Conservation (phyloP, 208 protist species). For the Trypanosoma scelopori region DNA sequence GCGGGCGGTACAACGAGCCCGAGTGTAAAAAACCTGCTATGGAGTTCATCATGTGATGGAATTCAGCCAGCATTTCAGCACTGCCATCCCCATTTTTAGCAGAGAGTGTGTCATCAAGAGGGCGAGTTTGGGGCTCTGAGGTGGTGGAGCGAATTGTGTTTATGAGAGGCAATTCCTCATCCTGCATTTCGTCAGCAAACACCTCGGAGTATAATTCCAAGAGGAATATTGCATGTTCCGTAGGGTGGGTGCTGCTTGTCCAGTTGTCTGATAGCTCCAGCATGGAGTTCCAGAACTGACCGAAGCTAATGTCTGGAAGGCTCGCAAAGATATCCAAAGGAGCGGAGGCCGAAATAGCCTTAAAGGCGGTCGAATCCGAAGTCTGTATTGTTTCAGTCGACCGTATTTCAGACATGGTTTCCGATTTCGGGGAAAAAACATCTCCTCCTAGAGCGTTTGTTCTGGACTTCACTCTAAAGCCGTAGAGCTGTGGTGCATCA, state of each 20-base stretch:
- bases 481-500: conserved; percentile 33
- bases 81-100: not conserved
- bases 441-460: too few relatives aligned
- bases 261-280: conserved; percentile 88
- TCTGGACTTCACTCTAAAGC: not conserved
- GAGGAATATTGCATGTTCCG: conserved; percentile 73
- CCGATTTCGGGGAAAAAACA: too few relatives aligned
- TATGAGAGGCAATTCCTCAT: conserved; percentile 55
- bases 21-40: conserved; percentile 4
- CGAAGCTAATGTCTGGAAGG: conserved; percentile 72
- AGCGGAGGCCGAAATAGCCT: too few relatives aligned
- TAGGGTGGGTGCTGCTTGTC: conserved; percentile 67
- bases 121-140: not conserved
- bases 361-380: too few relatives aligned
- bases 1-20: conserved; percentile 3
- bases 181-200: conserved; percentile 76
- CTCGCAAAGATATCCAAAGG: conserved; percentile 9
- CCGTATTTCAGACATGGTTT: too few relatives aligned
- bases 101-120: conserved; percentile 8
- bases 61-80: conserved; percentile 6
- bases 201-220: conserved; percentile 83
- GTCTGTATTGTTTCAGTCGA: too few relatives aligned
- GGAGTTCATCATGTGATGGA: conserved; percentile 16
- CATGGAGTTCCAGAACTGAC: conserved; percentile 86
- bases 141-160: conserved; percentile 31